Evolutionary conservation across 1,139 yeast species (phyloP).

Genomic region (Diutina rugosa): DNA sequence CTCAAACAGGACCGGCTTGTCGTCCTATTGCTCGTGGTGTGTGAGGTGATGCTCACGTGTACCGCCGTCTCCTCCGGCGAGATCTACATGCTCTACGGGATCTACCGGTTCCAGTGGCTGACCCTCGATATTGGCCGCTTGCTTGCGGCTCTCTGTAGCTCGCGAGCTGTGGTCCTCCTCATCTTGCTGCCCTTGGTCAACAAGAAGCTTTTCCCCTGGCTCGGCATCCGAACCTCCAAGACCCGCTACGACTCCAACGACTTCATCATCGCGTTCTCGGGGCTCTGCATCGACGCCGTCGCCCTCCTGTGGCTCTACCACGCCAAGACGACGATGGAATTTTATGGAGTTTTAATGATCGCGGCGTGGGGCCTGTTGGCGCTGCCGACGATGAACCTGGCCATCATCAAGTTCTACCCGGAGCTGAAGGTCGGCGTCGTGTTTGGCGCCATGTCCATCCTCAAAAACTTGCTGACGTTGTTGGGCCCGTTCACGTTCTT

Average conservation of each 20-base stretch:
- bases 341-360: conserved; percentile 10
- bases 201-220: conserved; percentile 14
- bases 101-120: conserved; percentile 46
- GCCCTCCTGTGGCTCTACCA: conserved; percentile 21
- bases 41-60: conserved; percentile 32
- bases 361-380: conserved; percentile 28
- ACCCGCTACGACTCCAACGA: conserved; percentile 44
- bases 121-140: conserved; percentile 47
- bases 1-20: conserved; percentile 12
- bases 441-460: conserved; percentile 10
- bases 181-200: conserved; percentile 22
- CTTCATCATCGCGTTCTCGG: conserved; percentile 15
- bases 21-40: conserved; percentile 30
- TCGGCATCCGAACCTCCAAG: conserved; percentile 22
- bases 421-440: conserved; percentile 36
- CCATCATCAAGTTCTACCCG: conserved; percentile 38
- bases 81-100: conserved; percentile 42
- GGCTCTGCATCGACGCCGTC: conserved; percentile 18
- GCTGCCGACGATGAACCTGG: conserved; percentile 37
- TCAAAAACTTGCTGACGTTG: not conserved
- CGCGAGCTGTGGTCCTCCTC: conserved; percentile 22
- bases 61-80: conserved; percentile 27
- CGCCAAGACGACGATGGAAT: conserved; percentile 4
- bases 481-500: not conserved
- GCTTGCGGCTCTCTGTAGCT: conserved; percentile 39